A percentile compares a stretch with the other conserved stretches of the same genome.
Conservation (phyloP, 2,329 filamentous ascomycete species). For the Aspergillus viridinutans region DNA sequence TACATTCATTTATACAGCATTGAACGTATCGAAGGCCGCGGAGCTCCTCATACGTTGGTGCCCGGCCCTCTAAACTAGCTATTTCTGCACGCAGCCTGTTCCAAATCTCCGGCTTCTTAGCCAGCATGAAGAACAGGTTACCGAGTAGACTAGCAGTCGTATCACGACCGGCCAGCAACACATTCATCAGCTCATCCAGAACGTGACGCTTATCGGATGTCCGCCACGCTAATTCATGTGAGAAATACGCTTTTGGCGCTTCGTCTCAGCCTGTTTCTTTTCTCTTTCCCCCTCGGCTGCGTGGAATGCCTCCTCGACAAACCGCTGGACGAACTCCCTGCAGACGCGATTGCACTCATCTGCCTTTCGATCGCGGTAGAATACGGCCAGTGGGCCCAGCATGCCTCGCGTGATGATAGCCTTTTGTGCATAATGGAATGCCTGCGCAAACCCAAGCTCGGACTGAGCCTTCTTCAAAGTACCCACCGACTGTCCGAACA, state of each 20-base stretch:
- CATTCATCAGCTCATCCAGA: conserved; percentile 45
- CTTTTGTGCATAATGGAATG: conserved; percentile 31
- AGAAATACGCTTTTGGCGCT: conserved; percentile 45
- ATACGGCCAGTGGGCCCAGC: conserved; percentile 20
- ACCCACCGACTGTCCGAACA: conserved; percentile 58
- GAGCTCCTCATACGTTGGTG: conserved; percentile 8
- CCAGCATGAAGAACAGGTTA: conserved; percentile 30
- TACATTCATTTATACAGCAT: conserved; percentile 9
- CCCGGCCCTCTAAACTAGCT: not conserved
- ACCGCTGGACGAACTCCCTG: conserved; percentile 2
- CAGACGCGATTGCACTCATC: conserved; percentile 12
- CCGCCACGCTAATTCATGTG: conserved; percentile 53
- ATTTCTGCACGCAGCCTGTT: conserved; percentile 20
- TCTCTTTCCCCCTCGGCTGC: conserved; percentile 10
- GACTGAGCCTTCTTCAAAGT: conserved; percentile 30
- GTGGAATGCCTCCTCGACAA: conserved; percentile 15
- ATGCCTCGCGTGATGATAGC: conserved; percentile 26
- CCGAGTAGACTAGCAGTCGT: conserved; percentile 34
- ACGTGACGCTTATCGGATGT: conserved; percentile 45
- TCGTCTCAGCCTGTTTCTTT: not conserved
- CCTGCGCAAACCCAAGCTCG: conserved; percentile 27
- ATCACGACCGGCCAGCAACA: conserved; percentile 37
- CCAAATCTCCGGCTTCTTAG: conserved; percentile 24
- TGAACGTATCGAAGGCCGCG: conserved; percentile 1
- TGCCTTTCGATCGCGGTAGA: conserved; percentile 11